Conservation (phyloP, 2,329 filamentous ascomycete genomes). For the Xylariaceae sp. region DNA sequence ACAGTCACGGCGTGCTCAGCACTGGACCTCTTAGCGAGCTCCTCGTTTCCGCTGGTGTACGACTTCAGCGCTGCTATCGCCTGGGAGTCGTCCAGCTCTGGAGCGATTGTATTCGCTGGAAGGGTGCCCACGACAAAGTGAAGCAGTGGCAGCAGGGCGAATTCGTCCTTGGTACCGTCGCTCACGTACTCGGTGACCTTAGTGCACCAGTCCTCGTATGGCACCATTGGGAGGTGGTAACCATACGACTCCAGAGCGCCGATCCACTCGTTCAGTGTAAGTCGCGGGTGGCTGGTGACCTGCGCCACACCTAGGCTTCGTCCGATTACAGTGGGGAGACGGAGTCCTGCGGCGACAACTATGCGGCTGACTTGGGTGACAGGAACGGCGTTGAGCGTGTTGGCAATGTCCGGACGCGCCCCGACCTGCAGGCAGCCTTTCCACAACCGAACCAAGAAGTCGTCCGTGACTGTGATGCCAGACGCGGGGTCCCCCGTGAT, state of each 20-base stretch:
- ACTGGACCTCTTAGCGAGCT: conserved; percentile 21
- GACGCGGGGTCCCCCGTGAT: conserved; percentile 66
- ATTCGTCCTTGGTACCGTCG: conserved; percentile 56
- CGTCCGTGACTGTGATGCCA: conserved; percentile 74
- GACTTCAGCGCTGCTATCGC: conserved; percentile 60
- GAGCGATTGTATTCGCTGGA: conserved; percentile 61
- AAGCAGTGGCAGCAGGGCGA: conserved; percentile 68
- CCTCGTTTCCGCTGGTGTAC: conserved; percentile 40
- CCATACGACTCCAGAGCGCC: conserved; percentile 65
- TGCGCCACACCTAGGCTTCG: conserved; percentile 32
- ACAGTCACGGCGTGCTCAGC: conserved; percentile 46
- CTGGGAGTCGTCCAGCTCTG: conserved; percentile 68
- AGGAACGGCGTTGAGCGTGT: conserved; percentile 84
- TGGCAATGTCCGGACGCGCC: conserved; percentile 68
- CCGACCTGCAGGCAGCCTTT: conserved; percentile 83
- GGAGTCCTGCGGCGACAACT: conserved; percentile 66
- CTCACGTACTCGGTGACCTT: conserved; percentile 63
- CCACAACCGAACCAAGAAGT: conserved; percentile 80
- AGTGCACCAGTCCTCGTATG: conserved; percentile 63
- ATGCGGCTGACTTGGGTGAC: conserved; percentile 79
- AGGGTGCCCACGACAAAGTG: conserved; percentile 66
- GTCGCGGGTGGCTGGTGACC: conserved; percentile 19
- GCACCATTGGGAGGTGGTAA: conserved; percentile 60
- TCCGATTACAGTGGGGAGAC: conserved; percentile 47
- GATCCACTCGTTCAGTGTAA: conserved; percentile 73